Evolutionary conservation across 768 basidiomycete genomes (phyloP).

Genomic region (Trametes coccinea): DNA sequence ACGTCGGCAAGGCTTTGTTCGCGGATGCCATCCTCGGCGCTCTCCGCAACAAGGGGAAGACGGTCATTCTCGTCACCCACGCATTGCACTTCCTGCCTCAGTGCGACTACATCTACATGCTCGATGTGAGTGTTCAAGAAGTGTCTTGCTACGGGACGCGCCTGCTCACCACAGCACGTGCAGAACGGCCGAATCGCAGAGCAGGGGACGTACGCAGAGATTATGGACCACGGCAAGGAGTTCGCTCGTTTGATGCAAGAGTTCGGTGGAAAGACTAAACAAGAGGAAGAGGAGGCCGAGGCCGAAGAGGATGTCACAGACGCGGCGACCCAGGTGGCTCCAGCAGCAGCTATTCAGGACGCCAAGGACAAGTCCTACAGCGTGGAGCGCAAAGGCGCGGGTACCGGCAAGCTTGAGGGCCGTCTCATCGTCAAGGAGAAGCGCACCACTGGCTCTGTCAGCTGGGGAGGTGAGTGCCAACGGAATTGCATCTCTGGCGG

Average conservation of each 20-base stretch:
- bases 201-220: constrained; percentile 52
- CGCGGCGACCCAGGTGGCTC: constrained; percentile 10
- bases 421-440: constrained; percentile 65
- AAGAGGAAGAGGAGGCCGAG: constrained; percentile 36
- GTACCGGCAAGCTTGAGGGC: constrained; percentile 65
- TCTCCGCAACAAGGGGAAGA: constrained; percentile 47
- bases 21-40: constrained; percentile 58
- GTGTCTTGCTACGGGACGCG: background rate
- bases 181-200: constrained; percentile 46
- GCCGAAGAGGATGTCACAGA: constrained; percentile 31
- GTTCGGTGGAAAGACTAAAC: constrained; percentile 53
- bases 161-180: no score
- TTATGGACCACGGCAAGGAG: constrained; percentile 49
- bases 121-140: constrained; percentile 27
- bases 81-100: constrained; percentile 54
- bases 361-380: constrained; percentile 41
- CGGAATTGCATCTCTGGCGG: background rate
- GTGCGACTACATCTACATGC: constrained; percentile 52
- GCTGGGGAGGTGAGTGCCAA: constrained; percentile 41
- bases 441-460: constrained; percentile 64
- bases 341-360: constrained; percentile 31
- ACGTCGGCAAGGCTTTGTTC: constrained; percentile 72
- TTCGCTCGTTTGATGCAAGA: constrained; percentile 61
- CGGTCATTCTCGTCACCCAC: constrained; percentile 56
- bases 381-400: constrained; percentile 40